Percentiles rank a stretch among this genome's conserved stretches.
Conservation (phyloP, 2,329 filamentous ascomycete genomes). For the Trichoderma atroviride region DNA sequence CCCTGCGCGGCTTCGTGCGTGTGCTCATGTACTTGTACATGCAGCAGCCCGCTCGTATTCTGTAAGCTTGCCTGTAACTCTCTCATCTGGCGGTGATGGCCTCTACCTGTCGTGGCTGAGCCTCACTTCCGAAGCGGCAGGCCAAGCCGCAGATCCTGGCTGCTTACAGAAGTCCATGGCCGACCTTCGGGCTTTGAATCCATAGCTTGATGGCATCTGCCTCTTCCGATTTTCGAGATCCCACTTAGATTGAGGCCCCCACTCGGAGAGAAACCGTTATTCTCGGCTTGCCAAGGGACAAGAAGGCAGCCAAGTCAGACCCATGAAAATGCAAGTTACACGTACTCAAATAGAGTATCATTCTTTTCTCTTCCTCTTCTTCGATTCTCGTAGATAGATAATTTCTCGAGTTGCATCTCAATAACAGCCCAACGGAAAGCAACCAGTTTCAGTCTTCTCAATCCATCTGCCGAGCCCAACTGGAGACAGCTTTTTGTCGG, state of each 20-base stretch:
- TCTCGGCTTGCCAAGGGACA: not conserved
- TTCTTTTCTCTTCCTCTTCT: not conserved
- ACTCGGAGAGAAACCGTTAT: not conserved
- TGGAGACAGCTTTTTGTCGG: not conserved
- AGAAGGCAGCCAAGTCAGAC: not conserved
- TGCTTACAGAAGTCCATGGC: not conserved
- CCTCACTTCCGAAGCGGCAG: not conserved
- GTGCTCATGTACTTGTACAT: not conserved
- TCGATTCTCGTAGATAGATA: not conserved
- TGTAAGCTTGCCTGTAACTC: not conserved
- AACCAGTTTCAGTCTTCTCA: not conserved
- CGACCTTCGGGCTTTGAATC: not conserved
- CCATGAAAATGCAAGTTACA: not conserved
- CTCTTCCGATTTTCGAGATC: slow-evolving; percentile 1
- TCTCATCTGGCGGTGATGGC: slow-evolving; percentile 1
- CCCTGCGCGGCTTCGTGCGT: not conserved
- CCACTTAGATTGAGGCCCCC: not conserved
- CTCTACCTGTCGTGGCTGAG: not conserved
- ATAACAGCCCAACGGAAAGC: not conserved
- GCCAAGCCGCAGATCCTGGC: not conserved
- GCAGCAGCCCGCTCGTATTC: not conserved
- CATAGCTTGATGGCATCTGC: not conserved
- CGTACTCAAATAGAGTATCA: not conserved
- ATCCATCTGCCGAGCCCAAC: not conserved
- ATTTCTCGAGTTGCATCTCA: not conserved